These are phyloP conservation scores for Stylonectria norvegica DNA, from an alignment of 2,329 filamentous ascomycete genomes.

Conservation along the genomic window DNA sequence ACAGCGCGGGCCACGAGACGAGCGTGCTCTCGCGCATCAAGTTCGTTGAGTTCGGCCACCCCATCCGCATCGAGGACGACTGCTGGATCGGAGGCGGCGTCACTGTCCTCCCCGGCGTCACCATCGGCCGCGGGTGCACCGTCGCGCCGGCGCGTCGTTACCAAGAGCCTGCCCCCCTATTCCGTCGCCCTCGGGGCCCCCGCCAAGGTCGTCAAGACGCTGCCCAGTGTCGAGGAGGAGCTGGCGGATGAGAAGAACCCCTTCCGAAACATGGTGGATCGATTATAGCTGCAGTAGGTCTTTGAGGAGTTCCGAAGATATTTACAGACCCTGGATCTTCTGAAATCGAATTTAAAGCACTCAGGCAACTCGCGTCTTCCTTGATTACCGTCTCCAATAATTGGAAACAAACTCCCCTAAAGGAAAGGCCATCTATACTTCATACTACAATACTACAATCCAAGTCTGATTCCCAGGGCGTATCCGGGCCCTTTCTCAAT, in stretches of 20 bases:
- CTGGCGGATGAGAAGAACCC: slow-evolving; percentile 24
- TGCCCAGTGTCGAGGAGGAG: slow-evolving; percentile 36
- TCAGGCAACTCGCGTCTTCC: too few species aligned
- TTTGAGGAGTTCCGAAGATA: too few species aligned
- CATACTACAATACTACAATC: too few species aligned
- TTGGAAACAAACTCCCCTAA: too few species aligned
- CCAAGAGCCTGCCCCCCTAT: slow-evolving; percentile 45
- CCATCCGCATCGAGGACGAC: slow-evolving; percentile 49
- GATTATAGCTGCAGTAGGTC: slow-evolving; percentile 14
- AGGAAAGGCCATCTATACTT: too few species aligned
- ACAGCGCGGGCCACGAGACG: slow-evolving; percentile 66
- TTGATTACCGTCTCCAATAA: too few species aligned
- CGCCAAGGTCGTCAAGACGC: slow-evolving; percentile 45
- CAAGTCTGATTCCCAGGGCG: too few species aligned
- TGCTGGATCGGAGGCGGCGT: slow-evolving; percentile 52
- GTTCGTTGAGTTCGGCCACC: slow-evolving; percentile 41
- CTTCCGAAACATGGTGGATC: slow-evolving; percentile 26
- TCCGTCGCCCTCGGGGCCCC: slow-evolving; percentile 46
- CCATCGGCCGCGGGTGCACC: slow-evolving; percentile 49
- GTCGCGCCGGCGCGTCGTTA: slow-evolving; percentile 48
- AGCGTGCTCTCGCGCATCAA: slow-evolving; percentile 49
- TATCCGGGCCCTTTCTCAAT: too few species aligned
- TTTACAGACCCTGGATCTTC: too few species aligned
- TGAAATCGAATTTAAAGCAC: too few species aligned
- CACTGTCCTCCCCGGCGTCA: slow-evolving; percentile 49